phyloP scores from a whole-genome alignment of 176 grass and related monocot species.

The Phoenix roebelenii region DNA sequence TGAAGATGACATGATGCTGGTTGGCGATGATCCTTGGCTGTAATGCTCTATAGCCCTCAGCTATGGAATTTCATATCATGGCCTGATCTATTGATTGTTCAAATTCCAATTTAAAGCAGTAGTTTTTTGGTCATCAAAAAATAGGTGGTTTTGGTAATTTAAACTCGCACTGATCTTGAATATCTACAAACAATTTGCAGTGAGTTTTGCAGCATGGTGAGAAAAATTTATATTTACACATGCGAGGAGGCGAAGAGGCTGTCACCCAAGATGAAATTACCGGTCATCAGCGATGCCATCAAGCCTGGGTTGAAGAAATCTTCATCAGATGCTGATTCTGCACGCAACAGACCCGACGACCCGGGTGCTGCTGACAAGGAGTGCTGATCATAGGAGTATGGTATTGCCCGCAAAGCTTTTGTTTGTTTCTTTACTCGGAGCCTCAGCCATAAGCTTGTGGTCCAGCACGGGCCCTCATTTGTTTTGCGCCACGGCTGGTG shows the following conservation, averaged over 20 bases:
- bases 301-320: slow-evolving; percentile 28
- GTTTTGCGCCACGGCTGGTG: too few relatives aligned
- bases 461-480: too few relatives aligned
- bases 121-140: too few relatives aligned
- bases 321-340: slow-evolving; percentile 15
- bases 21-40: slow-evolving; percentile 95
- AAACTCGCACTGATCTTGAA: background rate
- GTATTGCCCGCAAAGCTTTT: too few relatives aligned
- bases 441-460: too few relatives aligned
- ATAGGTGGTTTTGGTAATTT: too few relatives aligned
- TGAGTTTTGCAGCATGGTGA: slow-evolving; percentile 76
- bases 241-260: slow-evolving; percentile 65
- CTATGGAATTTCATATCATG: too few relatives aligned
- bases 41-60: slow-evolving; percentile 28
- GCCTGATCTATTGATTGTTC: too few relatives aligned
- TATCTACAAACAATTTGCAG: slow-evolving; percentile 35
- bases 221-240: slow-evolving; percentile 77
- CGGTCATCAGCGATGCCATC: slow-evolving; percentile 17
- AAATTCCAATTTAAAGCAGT: too few relatives aligned
- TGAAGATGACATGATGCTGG: slow-evolving; percentile 90
- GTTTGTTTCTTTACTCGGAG: too few relatives aligned
- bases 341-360: slow-evolving; percentile 13
- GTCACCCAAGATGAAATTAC: slow-evolving; percentile 38
- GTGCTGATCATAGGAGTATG: slow-evolving; percentile 9
- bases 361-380: slow-evolving; percentile 14